A percentile compares a stretch with the other conserved stretches of the same genome.
phyloP scores from a whole-genome alignment of 2,329 filamentous ascomycete genomes.

The Boeremia lycopersici region DNA sequence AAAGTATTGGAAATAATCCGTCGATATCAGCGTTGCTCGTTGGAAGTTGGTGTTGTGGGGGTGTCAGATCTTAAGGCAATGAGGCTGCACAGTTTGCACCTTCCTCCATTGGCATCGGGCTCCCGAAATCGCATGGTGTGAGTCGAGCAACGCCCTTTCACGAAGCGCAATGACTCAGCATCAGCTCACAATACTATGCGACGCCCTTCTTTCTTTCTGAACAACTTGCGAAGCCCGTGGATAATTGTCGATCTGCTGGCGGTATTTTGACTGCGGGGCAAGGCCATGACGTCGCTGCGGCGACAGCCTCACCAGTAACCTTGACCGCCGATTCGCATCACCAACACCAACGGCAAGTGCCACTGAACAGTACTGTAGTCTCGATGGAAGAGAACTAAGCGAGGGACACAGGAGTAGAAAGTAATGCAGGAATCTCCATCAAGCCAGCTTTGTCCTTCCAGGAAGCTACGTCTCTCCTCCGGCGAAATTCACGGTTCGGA shows the following conservation, averaged over 20 bases:
- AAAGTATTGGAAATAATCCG: background rate
- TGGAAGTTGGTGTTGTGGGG: background rate
- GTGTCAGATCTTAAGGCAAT: slow-evolving; percentile 1
- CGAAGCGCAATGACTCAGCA: background rate
- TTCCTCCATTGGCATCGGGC: slow-evolving; percentile 3
- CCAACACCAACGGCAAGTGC: background rate
- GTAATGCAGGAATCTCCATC: background rate
- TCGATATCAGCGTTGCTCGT: background rate
- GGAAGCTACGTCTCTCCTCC: background rate
- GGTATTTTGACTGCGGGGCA: slow-evolving; percentile 1
- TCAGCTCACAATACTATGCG: background rate
- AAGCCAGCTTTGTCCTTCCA: background rate
- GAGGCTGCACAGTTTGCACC: slow-evolving; percentile 5
- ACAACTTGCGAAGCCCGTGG: background rate
- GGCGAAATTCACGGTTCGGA: background rate
- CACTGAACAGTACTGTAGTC: background rate
- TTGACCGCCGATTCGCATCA: background rate
- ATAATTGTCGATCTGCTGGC: background rate
- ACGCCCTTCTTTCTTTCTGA: background rate
- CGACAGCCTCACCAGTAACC: background rate
- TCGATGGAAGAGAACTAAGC: too few species aligned
- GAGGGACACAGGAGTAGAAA: background rate
- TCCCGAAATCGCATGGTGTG: background rate
- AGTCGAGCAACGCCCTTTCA: slow-evolving; percentile 11
- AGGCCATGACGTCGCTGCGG: background rate